Evolutionary conservation across 495 filamentous ascomycete genomes (phyloP).

Genomic region (Aspergillus homomorphus): DNA sequence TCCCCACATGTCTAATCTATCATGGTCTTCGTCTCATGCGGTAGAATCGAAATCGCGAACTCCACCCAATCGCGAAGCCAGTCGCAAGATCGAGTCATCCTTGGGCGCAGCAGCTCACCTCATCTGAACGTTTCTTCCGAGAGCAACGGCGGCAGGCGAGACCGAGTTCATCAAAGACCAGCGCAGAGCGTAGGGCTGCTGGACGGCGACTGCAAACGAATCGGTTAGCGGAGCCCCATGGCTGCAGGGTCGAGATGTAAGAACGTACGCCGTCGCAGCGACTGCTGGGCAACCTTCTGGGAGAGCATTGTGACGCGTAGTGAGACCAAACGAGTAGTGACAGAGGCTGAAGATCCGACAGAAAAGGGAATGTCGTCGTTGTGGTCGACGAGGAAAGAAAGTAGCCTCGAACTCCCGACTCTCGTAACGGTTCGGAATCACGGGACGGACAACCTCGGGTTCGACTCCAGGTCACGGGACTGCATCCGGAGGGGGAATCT

Average conservation of each 20-base stretch:
- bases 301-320: slow-evolving; percentile 54
- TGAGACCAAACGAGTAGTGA: slow-evolving; percentile 15
- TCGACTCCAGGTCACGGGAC: slow-evolving; percentile 35
- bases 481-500: neutral
- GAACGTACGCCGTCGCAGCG: slow-evolving; percentile 65
- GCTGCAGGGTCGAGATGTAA: neutral
- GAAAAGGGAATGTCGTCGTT: slow-evolving; percentile 18
- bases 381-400: slow-evolving; percentile 23
- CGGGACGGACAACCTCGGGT: slow-evolving; percentile 50
- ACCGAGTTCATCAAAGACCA: slow-evolving; percentile 49
- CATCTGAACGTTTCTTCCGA: slow-evolving; percentile 49
- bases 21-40: slow-evolving; percentile 25
- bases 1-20: neutral
- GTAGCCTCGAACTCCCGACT: slow-evolving; percentile 25
- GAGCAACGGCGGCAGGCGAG: slow-evolving; percentile 47
- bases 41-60: slow-evolving; percentile 19
- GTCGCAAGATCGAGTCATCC: neutral
- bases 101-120: slow-evolving; percentile 41
- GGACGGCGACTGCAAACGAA: slow-evolving; percentile 42
- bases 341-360: slow-evolving; percentile 13
- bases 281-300: slow-evolving; percentile 63
- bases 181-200: slow-evolving; percentile 48
- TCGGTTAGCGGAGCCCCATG: slow-evolving; percentile 19
- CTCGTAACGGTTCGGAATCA: slow-evolving; percentile 31
- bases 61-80: neutral